Evolutionary conservation across 164 flowering plant species (phyloP), one percentile per base, ranked within the genome.

Genomic region (Nymphaea thermarum): DNA sequence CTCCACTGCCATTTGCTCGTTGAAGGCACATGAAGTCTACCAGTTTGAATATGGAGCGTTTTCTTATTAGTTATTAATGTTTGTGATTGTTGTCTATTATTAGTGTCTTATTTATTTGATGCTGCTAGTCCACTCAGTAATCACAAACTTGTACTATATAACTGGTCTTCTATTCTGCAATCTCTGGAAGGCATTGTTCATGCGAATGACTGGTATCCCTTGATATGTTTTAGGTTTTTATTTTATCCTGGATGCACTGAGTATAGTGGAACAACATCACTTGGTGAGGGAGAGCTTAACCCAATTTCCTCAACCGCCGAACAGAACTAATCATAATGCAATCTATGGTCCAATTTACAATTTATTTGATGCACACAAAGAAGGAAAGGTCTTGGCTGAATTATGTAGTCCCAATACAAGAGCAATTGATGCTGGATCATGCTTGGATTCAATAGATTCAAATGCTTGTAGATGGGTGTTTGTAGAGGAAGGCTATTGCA

Each of bases 321-420:
- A 94, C 70, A 82, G 96, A 80, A 91, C 99, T 17, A 91, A 94
- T 73, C 99, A 94, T 70, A 87, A 85, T 77, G 96, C 91, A 4
- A 65, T 85, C 10, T 88, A 87, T 77, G 97, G 99, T 17, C 85
- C 93, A 12, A 78, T 90, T 62, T 64, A 51, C 62, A 77, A 88
- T 75, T 75, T 91, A 45, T 91, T 88, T 65, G 8, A 42, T 73
- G 89, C 95, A 2, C 86, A 89, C 43, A 81, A 79, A 62, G 81
- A 83, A 51, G 72, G 71, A 66, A 86, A 80, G 77, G 72, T 85
- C 59, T 76, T 91, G 73, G 80, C 82, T 67, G 75, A 79, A 74
- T 81, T 71, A 44, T 80, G 73, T 17, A 68, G 36, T 71, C 62
- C 66, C 8, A 51, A 51, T 51, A 60, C 51, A 6, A 47, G 53